Conservation (phyloP, 305 asterid genomes). For the Fraxinus ornus region DNA sequence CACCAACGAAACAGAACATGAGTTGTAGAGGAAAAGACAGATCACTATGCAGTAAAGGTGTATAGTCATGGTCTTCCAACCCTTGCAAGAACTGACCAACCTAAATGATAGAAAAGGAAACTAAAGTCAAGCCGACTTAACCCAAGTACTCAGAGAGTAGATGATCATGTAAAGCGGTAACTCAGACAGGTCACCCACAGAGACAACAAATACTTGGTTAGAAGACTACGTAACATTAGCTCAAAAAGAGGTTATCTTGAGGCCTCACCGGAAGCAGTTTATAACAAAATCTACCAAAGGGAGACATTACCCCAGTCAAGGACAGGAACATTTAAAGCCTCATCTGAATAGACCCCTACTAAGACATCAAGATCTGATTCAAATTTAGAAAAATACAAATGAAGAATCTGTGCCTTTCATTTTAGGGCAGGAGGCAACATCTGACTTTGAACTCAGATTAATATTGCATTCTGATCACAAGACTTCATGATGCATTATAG, state of each 20-base stretch:
- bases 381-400: not conserved
- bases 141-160: not conserved
- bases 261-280: not conserved
- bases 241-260: not conserved
- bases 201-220: not conserved
- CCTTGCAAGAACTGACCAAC: not conserved
- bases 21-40: not conserved
- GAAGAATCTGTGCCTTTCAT: not conserved
- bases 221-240: not conserved
- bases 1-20: not conserved
- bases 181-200: not conserved
- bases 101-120: not conserved
- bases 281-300: not conserved
- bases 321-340: not conserved
- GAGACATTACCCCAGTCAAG: not conserved
- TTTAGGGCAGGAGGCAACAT: not conserved
- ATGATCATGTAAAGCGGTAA: not conserved
- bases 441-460: not conserved
- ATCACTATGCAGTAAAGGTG: not conserved
- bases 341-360: not conserved
- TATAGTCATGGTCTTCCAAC: not conserved
- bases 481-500: not conserved
- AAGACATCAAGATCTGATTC: not conserved
- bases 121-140: not conserved
- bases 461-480: not conserved